Evolutionary conservation across 1,284 basidiomycete genomes (phyloP), one percentile per base, ranked within the genome.

Genomic region (Violaceomyces palustris): DNA sequence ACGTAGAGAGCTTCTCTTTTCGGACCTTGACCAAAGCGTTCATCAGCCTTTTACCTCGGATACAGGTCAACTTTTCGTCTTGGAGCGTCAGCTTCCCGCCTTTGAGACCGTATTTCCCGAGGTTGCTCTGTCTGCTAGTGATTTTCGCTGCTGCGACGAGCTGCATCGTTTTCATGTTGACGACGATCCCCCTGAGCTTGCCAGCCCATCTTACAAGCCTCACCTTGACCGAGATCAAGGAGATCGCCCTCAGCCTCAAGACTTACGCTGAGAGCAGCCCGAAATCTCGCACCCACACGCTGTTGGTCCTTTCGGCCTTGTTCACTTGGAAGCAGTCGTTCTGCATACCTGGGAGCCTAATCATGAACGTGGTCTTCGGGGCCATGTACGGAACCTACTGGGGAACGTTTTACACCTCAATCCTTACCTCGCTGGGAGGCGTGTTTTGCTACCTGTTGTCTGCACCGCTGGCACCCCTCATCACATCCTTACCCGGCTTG

Each of bases 281-380:
- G 24, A 35, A 27, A 19, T 63, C 64, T 2, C 58, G 51, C 29
- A 15, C 45, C n/a, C 70, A 72, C 39, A 69, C 67, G 10, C 52
- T 69, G 18, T 24, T 64, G 18, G 70, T 71, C 21, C 40, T 71
- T 11, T 50, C 53, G 15, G 32, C 50, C n/a, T 62, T 71, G 33
- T 72, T 71, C 39, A 60, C 57, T 10, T 72, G 67, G 67, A 69
- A 71, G 49, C 70, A 72, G 55, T 59, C 69, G 4, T 72, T 69
- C 29, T 68, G 57, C 10, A 53, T 72, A 0, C 70, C 70, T 0
- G 70, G 70, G 5, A 67, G 63, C 41, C 34, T 72, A 27, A 67
- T 72, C 45, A 69, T 65, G 57, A 73, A 73, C 49, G 64, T 73
- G 32, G 55, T 73, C 14, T 71, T 68, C 33, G 70, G 70, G 15